Evolutionary conservation across 2,329 filamentous ascomycete genomes (phyloP), one percentile per base, ranked within the genome.

Genomic region (Aspergillus latus): DNA sequence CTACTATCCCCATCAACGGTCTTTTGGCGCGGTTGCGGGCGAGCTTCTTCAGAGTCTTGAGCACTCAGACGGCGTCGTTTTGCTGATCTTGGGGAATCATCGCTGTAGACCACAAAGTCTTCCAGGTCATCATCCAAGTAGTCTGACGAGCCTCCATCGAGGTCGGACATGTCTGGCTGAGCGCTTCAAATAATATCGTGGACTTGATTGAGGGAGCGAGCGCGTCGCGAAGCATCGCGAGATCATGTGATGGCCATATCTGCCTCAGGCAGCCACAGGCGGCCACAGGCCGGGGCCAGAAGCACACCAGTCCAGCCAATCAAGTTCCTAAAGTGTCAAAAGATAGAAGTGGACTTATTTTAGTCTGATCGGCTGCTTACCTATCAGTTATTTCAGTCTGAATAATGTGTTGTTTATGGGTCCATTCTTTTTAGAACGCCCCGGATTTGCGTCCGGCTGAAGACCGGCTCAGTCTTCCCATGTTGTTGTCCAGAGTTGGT

Each of bases 31-130:
- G 52, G 42, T 36, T 34, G 48, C 39, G 45, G 45, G n/a, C 43
- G 45, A 15, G 44, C 42, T 28, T 43, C 37, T 34, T 10, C 29
- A n/a, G 44, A 15, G 6, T 39, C 48, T 5, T n/a, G 49, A n/a
- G 59, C 49, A 55, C 63, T 62, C 28, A 73, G 51, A 40, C 73
- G 72, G 43, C 68, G 71, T 43, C 73, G 68, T 56, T 76, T 76
- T 5, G 64, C 50, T 9, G 70, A 64, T 47, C 64, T 72, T 11
- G 68, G 60, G 16, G 63, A 62, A 15, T 64, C 59, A 9, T 62
- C 57, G 37, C 59, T 60, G 6, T 67, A 64, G 4, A 68, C 65
- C 37, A 70, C 58, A 44, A 69, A 69, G 15, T 67, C 68, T 51
- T 69, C 61, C 10, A 63, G 21, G 15, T 63, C 68, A 54, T 71